Base-by-base conservation (phyloP, 2,329 filamentous ascomycete species). In the Epichloe aotearoae region DNA sequence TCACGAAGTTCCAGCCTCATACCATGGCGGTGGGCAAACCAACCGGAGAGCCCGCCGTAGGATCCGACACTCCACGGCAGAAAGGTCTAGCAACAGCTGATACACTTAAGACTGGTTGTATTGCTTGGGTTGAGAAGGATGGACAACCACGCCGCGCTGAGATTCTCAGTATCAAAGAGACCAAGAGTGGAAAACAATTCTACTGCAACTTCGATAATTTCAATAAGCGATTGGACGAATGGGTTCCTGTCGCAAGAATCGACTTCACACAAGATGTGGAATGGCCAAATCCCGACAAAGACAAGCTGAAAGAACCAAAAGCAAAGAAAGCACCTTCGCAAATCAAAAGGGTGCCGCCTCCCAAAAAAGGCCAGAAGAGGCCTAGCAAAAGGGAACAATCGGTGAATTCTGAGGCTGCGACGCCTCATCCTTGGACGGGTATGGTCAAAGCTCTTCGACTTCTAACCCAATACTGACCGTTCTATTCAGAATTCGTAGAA, bases 191-290 rank as follows among this genome's bases (percentile, higher is more conserved):
- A 15, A 84, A 88, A 39, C 86, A 87, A 50, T 96, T 91, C 64
- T 96, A 96, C 68, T 94, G 95, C 61, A 95, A 97, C 67, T 97
- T 96, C 66, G 88, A 95, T 63, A 94, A 95, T 62, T 97, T 96
- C 79, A 97, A 97, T 71, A 97, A 97, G 68, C 76, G 75, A 57
- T 68, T 80, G 12, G 73, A 79, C 71, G 93, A 98, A 73, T 98
- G 93, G 93, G 83, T 98, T 10, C 76, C 86, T 2, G 79, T 85
- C 33, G 75, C 80, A 37, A 80, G 93, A 37, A 88, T 98, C 57
- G 88, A 97, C 65, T 83, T 98, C 52, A 74, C 78, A 1, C 83
- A 88, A 58, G 90, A 96, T 60, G 93, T 98, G 50, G 93, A 98
- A 70, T 98, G 93, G 90, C 93, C 93, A 19, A 84, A 83, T 54